A percentile compares a stretch with the other conserved stretches of the same genome.
Evolutionary conservation across 2,329 filamentous ascomycete genomes (phyloP).

Genomic region (Westerdykella aurantiaca): DNA sequence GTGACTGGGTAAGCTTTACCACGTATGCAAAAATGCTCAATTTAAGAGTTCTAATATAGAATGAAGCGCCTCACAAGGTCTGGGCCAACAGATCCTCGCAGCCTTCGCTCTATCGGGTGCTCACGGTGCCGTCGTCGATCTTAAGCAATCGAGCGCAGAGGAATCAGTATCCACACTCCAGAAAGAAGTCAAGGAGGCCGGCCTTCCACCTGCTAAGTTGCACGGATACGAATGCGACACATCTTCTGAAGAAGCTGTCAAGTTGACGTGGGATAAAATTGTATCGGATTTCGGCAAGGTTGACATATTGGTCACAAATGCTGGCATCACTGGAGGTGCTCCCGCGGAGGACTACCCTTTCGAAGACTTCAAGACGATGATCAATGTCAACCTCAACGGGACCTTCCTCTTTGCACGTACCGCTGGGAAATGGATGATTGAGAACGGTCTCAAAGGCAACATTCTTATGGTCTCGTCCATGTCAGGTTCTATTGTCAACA

Average conservation of each 20-base stretch:
- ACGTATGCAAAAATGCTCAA: not conserved
- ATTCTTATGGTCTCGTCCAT: constrained; percentile 72
- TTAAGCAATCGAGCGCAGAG: constrained; percentile 18
- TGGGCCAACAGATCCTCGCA: constrained; percentile 28
- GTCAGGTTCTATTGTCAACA: constrained; percentile 42
- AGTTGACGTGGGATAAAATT: constrained; percentile 31
- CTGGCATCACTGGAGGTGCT: constrained; percentile 36
- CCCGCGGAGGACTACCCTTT: constrained; percentile 69
- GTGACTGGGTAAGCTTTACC: constrained; percentile 5
- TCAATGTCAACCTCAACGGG: constrained; percentile 77
- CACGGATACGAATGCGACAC: constrained; percentile 39
- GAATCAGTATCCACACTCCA: constrained; percentile 6
- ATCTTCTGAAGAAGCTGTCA: constrained; percentile 33
- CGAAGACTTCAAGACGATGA: constrained; percentile 69
- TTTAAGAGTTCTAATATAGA: too few species aligned
- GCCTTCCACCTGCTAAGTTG: constrained; percentile 21
- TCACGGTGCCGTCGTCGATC: constrained; percentile 31
- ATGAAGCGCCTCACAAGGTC: constrained; percentile 21
- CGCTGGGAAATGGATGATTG: constrained; percentile 57
- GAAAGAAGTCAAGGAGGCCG: constrained; percentile 4
- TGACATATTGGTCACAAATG: constrained; percentile 39
- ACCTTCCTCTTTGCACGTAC: constrained; percentile 69
- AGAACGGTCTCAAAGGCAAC: constrained; percentile 62
- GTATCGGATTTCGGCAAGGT: constrained; percentile 33
- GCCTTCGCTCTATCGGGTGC: constrained; percentile 27